These are phyloP conservation scores for Fusarium tanahbumbuense DNA, from an alignment of 2,329 filamentous ascomycete genomes.

Conservation along the genomic window DNA sequence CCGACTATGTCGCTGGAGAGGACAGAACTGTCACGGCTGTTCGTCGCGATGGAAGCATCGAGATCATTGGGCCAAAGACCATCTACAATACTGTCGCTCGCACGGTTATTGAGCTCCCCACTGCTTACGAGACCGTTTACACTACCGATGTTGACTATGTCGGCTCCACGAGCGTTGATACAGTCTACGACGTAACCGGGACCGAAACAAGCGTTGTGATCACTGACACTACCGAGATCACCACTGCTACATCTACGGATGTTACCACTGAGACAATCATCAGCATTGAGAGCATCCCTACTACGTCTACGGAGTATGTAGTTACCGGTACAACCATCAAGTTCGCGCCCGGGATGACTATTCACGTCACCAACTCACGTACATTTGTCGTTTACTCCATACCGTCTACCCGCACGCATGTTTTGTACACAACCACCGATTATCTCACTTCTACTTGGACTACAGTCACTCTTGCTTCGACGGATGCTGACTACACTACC, in stretches of 20 bases:
- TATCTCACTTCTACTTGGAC: constrained; percentile 8
- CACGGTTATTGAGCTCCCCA: not conserved
- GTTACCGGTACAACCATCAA: constrained; percentile 8
- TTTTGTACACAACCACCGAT: constrained; percentile 11
- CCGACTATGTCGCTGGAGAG: constrained; percentile 2
- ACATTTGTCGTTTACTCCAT: constrained; percentile 14
- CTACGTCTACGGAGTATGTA: constrained; percentile 10
- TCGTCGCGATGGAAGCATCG: not conserved
- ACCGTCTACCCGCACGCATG: constrained; percentile 6
- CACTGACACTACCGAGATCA: constrained; percentile 7
- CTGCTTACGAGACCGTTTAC: constrained; percentile 10
- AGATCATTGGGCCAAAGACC: constrained; percentile 6
- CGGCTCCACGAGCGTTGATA: constrained; percentile 6
- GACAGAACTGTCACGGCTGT: constrained; percentile 15
- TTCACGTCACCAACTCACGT: constrained; percentile 3
- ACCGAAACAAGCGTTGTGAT: constrained; percentile 1
- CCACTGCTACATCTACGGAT: constrained; percentile 15
- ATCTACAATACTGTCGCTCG: constrained; percentile 9
- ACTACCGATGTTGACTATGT: constrained; percentile 14
- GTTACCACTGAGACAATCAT: not conserved
- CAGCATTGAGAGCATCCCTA: constrained; percentile 9
- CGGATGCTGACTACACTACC: not conserved
- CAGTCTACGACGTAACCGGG: not conserved
- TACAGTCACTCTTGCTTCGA: constrained; percentile 9
- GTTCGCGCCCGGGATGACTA: constrained; percentile 1